These are phyloP conservation scores for Berkeleyomyces rouxiae DNA, from an alignment of 2,329 filamentous ascomycete species.

Conservation along the genomic window DNA sequence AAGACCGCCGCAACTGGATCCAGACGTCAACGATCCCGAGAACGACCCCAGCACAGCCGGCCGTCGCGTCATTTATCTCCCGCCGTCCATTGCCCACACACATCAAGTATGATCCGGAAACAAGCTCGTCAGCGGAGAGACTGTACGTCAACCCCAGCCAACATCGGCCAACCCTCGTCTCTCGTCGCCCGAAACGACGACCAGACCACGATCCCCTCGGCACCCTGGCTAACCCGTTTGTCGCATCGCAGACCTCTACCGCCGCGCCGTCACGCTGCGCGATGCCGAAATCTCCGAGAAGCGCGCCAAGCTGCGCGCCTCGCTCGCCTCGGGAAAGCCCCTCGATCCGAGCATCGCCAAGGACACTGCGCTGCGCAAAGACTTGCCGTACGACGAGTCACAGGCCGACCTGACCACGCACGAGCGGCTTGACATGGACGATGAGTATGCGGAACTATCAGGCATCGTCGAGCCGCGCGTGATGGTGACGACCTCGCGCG, in stretches of 20 bases:
- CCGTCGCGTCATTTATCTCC: not conserved
- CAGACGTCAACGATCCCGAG: no score
- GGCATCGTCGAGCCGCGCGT: slow-evolving; percentile 74
- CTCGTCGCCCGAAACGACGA: not conserved
- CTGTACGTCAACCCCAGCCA: slow-evolving; percentile 17
- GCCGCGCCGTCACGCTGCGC: slow-evolving; percentile 68
- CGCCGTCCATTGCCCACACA: not conserved
- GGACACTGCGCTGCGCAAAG: slow-evolving; percentile 66
- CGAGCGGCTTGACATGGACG: slow-evolving; percentile 60
- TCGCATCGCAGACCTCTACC: slow-evolving; percentile 48
- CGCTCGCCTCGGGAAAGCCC: slow-evolving; percentile 77
- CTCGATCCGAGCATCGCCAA: slow-evolving; percentile 69
- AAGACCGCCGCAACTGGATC: no score
- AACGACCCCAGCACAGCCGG: no score
- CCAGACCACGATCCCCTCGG: not conserved
- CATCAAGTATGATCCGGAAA: slow-evolving; percentile 19
- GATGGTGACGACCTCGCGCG: slow-evolving; percentile 78
- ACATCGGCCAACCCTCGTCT: not conserved
- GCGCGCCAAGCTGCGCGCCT: slow-evolving; percentile 68
- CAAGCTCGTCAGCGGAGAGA: slow-evolving; percentile 27
- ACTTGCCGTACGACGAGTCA: slow-evolving; percentile 90
- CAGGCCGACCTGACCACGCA: slow-evolving; percentile 47
- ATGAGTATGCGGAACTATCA: slow-evolving; percentile 83
- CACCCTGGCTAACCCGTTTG: not conserved
- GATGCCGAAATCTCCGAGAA: slow-evolving; percentile 91